Base-by-base conservation (phyloP, 2,329 filamentous ascomycete species). In the Ophiocordyceps camponoti-floridani region DNA sequence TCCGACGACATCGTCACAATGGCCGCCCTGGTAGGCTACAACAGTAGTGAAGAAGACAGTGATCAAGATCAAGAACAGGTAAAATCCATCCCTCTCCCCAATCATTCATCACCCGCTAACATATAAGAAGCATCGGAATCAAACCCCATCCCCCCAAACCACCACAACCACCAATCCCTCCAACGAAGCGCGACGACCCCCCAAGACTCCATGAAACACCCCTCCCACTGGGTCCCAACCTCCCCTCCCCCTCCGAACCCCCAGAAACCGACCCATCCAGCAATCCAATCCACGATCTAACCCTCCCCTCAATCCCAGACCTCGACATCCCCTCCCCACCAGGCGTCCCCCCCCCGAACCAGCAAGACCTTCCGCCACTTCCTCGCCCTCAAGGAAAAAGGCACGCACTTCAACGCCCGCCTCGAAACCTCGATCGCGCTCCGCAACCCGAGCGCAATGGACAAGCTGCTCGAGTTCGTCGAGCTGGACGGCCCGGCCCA, bases 331-430 rank as follows among this genome's bases (percentile, higher is more conserved):
- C 84, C 0, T 69, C 75, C 10, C 86, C 83, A 4, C 84, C 84
- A 1, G 78, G 80, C 1, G 74, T 74, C 23, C 73, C 74, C 2
- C 74, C 74, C 11, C 62, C 67, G 0, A 56, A 60, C 77, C 12
- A 79, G 72, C 43, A 70, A 73, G 51, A 87, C 85, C 53, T 81
- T 89, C 52, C 71, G 76, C 49, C 75, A 77, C 47, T 89, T 91
- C 51, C 71, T 89, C 0, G 69, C 75, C 41, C 69, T 89, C n/a
- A 91, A 91, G 63, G 77, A 75, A 54, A 75, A 80, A 49, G 79
- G 79, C 4, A 69, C 79, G 14, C 84, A 91, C 61, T 89, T 89
- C 68, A 88, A 91, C 58, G 68, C 77, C 52, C 79, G 82, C 48
- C 66, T 91, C 9, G 74, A 81, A 33, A 69, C 71, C 46, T 82